Percentiles rank a stretch among this genome's conserved stretches.
Evolutionary conservation across 2,329 filamentous ascomycete genomes (phyloP).

Genomic region (Monilinia fructigena): DNA sequence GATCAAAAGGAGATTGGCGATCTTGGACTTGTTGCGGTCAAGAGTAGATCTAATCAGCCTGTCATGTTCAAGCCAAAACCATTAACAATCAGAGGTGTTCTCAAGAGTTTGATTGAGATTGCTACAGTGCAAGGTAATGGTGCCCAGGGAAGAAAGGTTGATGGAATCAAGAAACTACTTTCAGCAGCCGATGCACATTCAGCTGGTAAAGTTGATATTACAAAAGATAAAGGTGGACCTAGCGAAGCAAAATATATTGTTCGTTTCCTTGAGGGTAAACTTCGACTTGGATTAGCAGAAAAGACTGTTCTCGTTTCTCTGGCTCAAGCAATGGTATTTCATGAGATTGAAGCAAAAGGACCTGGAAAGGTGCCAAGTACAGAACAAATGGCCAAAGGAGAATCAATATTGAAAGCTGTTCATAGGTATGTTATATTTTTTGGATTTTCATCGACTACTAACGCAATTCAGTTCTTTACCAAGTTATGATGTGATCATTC

Average conservation of each 20-base stretch:
- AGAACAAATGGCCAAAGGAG: conserved; percentile 77
- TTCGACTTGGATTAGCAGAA: conserved; percentile 87
- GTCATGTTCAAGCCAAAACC: conserved; percentile 98
- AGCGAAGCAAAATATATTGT: conserved; percentile 95
- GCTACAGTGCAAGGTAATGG: conserved; percentile 84
- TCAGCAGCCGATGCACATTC: conserved; percentile 78
- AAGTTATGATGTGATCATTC: conserved; percentile 92
- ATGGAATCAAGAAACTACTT: conserved; percentile 93
- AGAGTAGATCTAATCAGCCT: conserved; percentile 90
- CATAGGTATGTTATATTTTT: conserved; percentile 61
- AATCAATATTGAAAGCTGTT: conserved; percentile 82
- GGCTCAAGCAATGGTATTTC: conserved; percentile 81
- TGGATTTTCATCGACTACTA: conserved; percentile 35
- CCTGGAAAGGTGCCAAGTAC: conserved; percentile 65
- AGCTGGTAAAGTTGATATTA: conserved; percentile 81
- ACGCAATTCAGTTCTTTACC: conserved; percentile 72
- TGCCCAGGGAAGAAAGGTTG: conserved; percentile 86
- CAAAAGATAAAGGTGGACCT: conserved; percentile 85
- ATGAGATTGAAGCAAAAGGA: conserved; percentile 72
- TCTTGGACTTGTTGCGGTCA: conserved; percentile 88
- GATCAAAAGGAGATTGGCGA: conserved; percentile 97
- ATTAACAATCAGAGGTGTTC: conserved; percentile 81
- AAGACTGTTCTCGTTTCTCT: conserved; percentile 87
- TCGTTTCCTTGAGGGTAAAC: conserved; percentile 89
- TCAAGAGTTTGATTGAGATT: conserved; percentile 83